Evolutionary conservation across 2,329 filamentous ascomycete species (phyloP).

Genomic region (Geoglossum cookeanum): DNA sequence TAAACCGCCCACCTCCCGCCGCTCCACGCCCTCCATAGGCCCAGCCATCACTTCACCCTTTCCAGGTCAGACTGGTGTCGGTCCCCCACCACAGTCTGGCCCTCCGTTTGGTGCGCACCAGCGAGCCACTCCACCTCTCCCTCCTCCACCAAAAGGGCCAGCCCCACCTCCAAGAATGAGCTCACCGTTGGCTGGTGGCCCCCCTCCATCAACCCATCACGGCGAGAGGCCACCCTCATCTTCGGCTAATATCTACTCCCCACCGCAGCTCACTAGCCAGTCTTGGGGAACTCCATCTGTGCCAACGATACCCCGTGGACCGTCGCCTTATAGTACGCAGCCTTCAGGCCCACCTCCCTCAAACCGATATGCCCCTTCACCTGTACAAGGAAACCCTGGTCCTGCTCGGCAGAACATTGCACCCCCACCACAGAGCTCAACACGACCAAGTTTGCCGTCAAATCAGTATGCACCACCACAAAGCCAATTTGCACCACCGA

Average conservation of each 20-base stretch:
- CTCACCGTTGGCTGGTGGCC: conserved; percentile 44
- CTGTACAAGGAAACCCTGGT: conserved; percentile 31
- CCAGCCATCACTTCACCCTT: conserved; percentile 56
- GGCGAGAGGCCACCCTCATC: conserved; percentile 34
- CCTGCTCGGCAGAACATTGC: conserved; percentile 18
- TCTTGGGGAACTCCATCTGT: conserved; percentile 17
- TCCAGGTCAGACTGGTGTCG: conserved; percentile 36
- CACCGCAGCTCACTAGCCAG: conserved; percentile 23
- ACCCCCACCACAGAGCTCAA: conserved; percentile 19
- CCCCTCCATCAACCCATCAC: conserved; percentile 29
- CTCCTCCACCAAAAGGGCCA: conserved; percentile 67
- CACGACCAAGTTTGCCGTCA: conserved; percentile 20
- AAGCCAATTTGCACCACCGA: conserved; percentile 10
- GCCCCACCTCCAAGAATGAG: conserved; percentile 46
- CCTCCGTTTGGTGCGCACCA: conserved; percentile 38
- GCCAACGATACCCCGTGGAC: conserved; percentile 48
- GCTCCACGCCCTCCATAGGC: conserved; percentile 48
- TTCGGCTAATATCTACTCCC: conserved; percentile 44
- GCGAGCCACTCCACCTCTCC: conserved; percentile 50
- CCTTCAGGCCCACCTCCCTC: conserved; percentile 49
- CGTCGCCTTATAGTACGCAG: conserved; percentile 74
- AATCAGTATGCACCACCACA: conserved; percentile 14
- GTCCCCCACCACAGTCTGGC: conserved; percentile 34
- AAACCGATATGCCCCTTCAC: conserved; percentile 56
- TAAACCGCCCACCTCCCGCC: conserved; percentile 51